Base-by-base conservation (phyloP, 371 early-diverging fungal species). In the Rhizopus sp. region DNA sequence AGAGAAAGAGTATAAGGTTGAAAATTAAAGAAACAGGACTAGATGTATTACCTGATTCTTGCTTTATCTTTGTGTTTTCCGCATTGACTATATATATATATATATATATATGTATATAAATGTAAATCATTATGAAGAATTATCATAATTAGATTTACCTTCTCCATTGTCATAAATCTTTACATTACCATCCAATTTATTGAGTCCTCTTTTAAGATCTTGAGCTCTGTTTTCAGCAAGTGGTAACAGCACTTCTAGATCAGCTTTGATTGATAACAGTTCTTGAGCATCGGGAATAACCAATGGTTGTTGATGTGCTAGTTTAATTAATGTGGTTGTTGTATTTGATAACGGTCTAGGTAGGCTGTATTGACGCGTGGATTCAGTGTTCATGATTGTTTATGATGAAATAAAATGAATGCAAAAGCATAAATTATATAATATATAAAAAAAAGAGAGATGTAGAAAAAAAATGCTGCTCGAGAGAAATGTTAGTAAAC, bases 41-140 rank as follows among this genome's bases (percentile, higher is more conserved):
- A 51, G 12, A 39, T 52, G 0, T 5, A 31, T n/a, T 63, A 55
- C 53, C 59, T 33, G 53, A 39, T 41, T 72, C 72, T 59, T 69
- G 72, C 40, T 75, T 75, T 13, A 69, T 59, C 23, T 64, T 52
- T 59, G 62, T 64, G 44, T 66, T 67, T 35, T 70, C 68, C 32
- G 49, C 60, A 58, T 57, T 63, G 17, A 69, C 60, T 23, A 23
- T 23, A 23, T 23, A 23, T 23, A n/a, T n/a, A n/a, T n/a, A n/a
- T n/a, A n/a, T n/a, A n/a, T n/a, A n/a, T n/a, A n/a, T n/a, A n/a
- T n/a, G n/a, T n/a, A n/a, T n/a, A 23, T 23, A 23, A 23, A 23
- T 23, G 23, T 23, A 23, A 23, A 55, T 61, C 64, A 16, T 67
- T 67, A 9, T 68, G 65, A 46, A 64, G 55, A 13, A 60, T 34